phyloP scores from a whole-genome alignment of 495 filamentous ascomycete species.

The Physcia stellaris region DNA sequence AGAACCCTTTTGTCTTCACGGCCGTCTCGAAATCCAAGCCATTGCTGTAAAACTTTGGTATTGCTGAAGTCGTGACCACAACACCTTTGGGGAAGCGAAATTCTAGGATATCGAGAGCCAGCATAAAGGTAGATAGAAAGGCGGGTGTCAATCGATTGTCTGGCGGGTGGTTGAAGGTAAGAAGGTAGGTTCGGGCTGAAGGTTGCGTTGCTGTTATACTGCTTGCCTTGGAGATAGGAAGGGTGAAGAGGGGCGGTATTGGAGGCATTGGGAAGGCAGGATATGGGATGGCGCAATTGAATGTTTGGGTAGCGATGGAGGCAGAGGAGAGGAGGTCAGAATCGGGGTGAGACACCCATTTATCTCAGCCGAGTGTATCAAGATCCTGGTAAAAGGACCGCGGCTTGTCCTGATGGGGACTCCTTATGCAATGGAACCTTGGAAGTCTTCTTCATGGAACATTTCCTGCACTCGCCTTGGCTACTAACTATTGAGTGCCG shows the following conservation, averaged over 20 bases:
- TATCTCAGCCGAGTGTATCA: no score
- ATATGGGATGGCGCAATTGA: no score
- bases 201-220: constrained; percentile 44
- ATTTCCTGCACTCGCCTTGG: no score
- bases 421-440: no score
- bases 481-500: no score
- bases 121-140: constrained; percentile 49
- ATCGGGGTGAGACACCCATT: no score
- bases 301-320: no score
- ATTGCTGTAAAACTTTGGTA: constrained; percentile 72
- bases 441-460: no score
- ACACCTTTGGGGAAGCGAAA: constrained; percentile 53
- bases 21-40: constrained; percentile 56
- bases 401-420: no score
- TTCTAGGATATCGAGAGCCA: constrained; percentile 61
- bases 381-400: no score
- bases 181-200: constrained; percentile 46
- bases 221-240: constrained; percentile 31
- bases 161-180: constrained; percentile 54
- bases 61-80: constrained; percentile 56
- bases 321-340: no score
- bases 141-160: constrained; percentile 63
- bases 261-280: constrained; percentile 8
- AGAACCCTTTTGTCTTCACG: constrained; percentile 34
- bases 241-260: constrained; percentile 27